phyloP scores from a whole-genome alignment of 2,329 filamentous ascomycete species.

The Diplodia seriata region DNA sequence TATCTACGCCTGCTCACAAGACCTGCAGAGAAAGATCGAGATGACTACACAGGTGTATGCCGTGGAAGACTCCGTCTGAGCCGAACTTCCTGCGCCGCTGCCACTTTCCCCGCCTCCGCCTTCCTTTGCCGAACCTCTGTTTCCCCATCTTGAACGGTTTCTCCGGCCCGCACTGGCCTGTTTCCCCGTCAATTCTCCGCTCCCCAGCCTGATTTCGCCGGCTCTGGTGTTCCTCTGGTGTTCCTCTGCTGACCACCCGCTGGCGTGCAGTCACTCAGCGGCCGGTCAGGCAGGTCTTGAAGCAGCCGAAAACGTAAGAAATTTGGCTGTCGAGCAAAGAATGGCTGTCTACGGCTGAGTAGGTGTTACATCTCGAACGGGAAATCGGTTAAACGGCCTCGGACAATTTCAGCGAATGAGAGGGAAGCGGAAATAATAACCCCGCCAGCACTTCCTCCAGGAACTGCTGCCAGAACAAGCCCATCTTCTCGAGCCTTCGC shows the following conservation, averaged over 20 bases:
- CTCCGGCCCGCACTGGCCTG: neutral
- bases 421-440: neutral
- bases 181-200: constrained; percentile 1
- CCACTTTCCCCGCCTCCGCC: constrained; percentile 14
- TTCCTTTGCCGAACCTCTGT: constrained; percentile 2
- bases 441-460: neutral
- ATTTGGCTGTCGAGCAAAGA: neutral
- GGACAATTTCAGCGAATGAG: neutral
- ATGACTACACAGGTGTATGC: neutral
- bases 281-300: neutral
- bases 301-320: neutral
- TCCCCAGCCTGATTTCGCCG: constrained; percentile 18
- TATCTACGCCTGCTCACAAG: neutral
- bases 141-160: constrained; percentile 22
- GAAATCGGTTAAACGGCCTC: neutral
- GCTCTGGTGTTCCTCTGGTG: neutral
- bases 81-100: constrained; percentile 21
- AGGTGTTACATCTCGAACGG: neutral
- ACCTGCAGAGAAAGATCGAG: neutral
- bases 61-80: constrained; percentile 6
- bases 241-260: constrained; percentile 1
- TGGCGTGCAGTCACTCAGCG: neutral
- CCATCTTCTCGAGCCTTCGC: neutral
- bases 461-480: neutral
- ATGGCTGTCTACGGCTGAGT: neutral